A percentile compares a stretch with the other conserved stretches of the same genome.
These are phyloP conservation scores for Gossypium trilobum DNA, from an alignment of 441 rosid genomes.

Conservation along the genomic window DNA sequence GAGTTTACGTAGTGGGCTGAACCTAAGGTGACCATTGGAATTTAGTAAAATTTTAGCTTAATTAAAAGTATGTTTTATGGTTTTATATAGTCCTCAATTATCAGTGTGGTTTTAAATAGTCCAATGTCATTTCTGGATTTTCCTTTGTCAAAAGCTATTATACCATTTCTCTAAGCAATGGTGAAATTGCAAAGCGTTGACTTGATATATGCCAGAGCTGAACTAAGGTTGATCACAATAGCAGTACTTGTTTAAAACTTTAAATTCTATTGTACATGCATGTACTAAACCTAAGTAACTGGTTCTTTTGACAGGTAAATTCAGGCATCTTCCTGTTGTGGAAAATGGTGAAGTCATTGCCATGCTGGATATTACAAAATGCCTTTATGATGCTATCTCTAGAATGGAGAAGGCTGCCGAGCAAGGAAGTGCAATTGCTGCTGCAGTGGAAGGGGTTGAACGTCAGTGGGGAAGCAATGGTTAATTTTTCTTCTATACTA, in stretches of 20 bases:
- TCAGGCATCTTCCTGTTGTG: conserved; percentile 90
- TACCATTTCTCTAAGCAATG: neutral
- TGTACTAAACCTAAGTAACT: neutral
- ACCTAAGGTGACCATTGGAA: neutral
- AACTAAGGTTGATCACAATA: neutral
- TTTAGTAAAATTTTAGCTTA: neutral
- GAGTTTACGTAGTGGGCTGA: neutral
- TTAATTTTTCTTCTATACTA: conserved; percentile 4
- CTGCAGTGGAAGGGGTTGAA: conserved; percentile 95
- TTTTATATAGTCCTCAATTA: neutral
- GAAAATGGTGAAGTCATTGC: conserved; percentile 98
- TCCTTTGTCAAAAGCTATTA: neutral
- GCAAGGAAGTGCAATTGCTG: conserved; percentile 90
- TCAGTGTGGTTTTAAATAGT: neutral
- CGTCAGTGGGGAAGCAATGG: conserved; percentile 70
- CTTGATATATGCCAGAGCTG: neutral
- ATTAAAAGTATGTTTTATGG: neutral
- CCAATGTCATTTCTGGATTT: neutral
- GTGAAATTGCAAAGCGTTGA: neutral
- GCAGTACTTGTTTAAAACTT: neutral
- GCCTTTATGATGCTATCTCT: conserved; percentile 88
- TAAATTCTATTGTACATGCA: neutral
- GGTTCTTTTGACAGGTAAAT: conserved; percentile 46
- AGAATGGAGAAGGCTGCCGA: conserved; percentile 94
- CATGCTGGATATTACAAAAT: conserved; percentile 80